phyloP scores from a whole-genome alignment of 805 yeast species.

The Metschnikowia hibisci region DNA sequence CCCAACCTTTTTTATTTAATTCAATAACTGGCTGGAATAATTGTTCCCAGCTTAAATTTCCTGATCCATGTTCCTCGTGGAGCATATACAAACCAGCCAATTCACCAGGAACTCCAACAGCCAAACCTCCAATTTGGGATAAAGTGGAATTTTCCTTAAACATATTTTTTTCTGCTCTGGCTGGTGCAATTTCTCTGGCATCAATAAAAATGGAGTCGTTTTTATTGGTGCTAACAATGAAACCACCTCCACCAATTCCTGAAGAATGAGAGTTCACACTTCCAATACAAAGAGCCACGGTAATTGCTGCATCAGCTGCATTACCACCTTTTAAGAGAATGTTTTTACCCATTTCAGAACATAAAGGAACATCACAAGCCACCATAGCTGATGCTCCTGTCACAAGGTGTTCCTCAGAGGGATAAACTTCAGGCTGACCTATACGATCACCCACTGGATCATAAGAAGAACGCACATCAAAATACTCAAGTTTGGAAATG shows the following conservation, averaged over 20 bases:
- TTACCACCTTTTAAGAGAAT: conserved; percentile 59
- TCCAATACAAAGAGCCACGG: conserved; percentile 87
- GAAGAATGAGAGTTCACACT: conserved; percentile 75
- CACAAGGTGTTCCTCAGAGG: conserved; percentile 35
- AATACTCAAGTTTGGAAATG: not conserved
- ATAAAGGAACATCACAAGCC: conserved; percentile 58
- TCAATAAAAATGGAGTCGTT: conserved; percentile 61
- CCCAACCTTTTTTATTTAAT: conserved; percentile 54
- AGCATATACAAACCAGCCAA: conserved; percentile 73
- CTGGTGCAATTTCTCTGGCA: conserved; percentile 88
- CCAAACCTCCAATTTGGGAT: conserved; percentile 78
- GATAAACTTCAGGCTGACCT: conserved; percentile 41
- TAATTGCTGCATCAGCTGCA: conserved; percentile 92
- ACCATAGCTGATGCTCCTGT: conserved; percentile 55
- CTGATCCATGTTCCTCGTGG: conserved; percentile 61
- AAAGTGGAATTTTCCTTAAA: conserved; percentile 43
- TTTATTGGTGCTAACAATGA: conserved; percentile 40
- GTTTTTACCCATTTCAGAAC: conserved; percentile 60
- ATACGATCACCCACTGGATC: conserved; percentile 20
- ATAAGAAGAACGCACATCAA: not conserved
- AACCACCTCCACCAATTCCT: conserved; percentile 94
- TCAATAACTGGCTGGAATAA: conserved; percentile 72
- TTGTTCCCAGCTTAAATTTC: conserved; percentile 65
- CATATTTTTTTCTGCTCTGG: conserved; percentile 59
- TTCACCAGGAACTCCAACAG: conserved; percentile 90